Base-by-base conservation (phyloP, 768 basidiomycete genomes). In the Termitomyces sp. region DNA sequence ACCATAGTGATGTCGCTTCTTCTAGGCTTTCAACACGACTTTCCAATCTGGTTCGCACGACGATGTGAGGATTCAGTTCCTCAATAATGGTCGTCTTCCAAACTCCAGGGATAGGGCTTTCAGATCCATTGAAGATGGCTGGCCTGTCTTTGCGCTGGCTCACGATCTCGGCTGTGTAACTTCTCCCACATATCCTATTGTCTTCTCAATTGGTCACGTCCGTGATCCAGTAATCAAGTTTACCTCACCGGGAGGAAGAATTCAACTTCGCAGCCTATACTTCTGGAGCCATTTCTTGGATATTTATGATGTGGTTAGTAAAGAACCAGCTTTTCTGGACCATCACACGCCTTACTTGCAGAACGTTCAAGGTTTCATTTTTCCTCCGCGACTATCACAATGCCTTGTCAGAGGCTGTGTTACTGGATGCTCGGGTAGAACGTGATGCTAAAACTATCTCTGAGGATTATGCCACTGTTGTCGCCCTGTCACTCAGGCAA, bases 111-210 rank as follows among this genome's bases (percentile, higher is more conserved):
- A 85, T 63, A 79, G 76, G 15, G 71, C 72, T 55, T 85, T 83
- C 72, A 79, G 84, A 15, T 76, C 81, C 4, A 74, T 85, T 38
- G 68, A 68, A 17, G 68, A 83, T 61, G 68, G 76, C 56, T 84
- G 83, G 83, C 83, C 83, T 12, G 82, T 86, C 12, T 85, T 87
- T 58, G 83, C 73, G 8, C 72, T 84, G 44, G 74, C 82, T 19
- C 79, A 79, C 32, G 76, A 86, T 60, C 77, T 86, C 34, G 83
- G 82, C 2, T 68, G 64, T 5, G 66, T 85, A 47, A 67, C 63
- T 19, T 60, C 61, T 15, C 58, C 71, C 1, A 70, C 73, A 7
- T 55, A 61, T 2, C 68, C 76, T 7, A 68, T 74, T 5, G 69
- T 81, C 4, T 77, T 75, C 55, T 70, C 77, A 1, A 64, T 82